Evolutionary conservation across 1,284 basidiomycete genomes (phyloP), one percentile per base, ranked within the genome.

Genomic region (Fomes fomentarius): DNA sequence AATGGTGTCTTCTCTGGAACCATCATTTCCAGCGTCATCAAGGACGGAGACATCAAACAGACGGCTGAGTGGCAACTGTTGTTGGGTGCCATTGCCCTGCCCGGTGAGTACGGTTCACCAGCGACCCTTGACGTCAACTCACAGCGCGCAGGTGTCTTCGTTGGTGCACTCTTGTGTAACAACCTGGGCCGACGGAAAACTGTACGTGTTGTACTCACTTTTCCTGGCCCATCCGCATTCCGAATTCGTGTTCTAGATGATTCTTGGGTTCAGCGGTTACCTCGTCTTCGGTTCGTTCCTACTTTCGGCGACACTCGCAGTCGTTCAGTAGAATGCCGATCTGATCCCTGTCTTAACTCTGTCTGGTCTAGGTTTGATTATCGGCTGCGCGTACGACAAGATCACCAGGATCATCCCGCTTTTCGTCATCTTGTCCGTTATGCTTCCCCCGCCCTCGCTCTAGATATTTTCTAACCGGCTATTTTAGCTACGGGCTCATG

Each of bases 31-130:
- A 79, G 76, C 52, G 76, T 86, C 26, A 82, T 83, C 52, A 58
- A 81, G 53, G 64, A 81, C 50, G 74, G 77, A 12, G 71, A 79
- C 62, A 75, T 88, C 67, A 81, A 82, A 70, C 58, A 67, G 57
- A 87, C 79, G 1, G 85, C 83, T 2, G 87, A 90, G 66, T 92
- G 82, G 78, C 88, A 89, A 64, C 76, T 91, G 17, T 74, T 93
- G 4, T 78, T 93, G 15, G 82, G 82, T 12, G 65, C 81, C 1
- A 80, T 93, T 43, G 80, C 88, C 0, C 71, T 93, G 5, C 90
- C 91, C 7, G 90, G 88, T 48, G 30, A 9, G 57, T 44, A 12
- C n/a, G 11, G 37, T 26, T 21, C 22, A 31, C 30, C 37, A 51
- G 34, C 28, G 38, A 50, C 28, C 25, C 15, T 34, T 45, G 38